Evolutionary conservation across 108 stramenopile genomes (phyloP), one percentile per base, ranked within the genome.

Genomic region (Nitzschia sp.): DNA sequence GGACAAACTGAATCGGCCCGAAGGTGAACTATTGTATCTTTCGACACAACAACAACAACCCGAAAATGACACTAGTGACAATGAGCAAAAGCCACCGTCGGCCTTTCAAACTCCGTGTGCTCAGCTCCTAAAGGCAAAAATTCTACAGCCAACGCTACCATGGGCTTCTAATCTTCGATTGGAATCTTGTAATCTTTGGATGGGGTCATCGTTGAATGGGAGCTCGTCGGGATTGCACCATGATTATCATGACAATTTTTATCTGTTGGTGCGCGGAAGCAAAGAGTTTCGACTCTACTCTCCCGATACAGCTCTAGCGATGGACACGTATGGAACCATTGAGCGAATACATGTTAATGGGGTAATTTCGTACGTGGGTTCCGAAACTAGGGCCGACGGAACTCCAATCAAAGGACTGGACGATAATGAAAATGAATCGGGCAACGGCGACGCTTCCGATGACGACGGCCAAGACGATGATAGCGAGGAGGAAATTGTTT

Each of bases 231-330:
- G 99, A 5, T 82, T 99, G 34, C 99, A 99, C 77, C 99, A 99
- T 57, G 99, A 99, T 74, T 98, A 87, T 86, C 99, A 99, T 74
- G 99, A 99, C 81, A 99, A 99, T 70, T 78, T 99, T 18, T 98
- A 98, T 82, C 59, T 96, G 13, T 60, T 98, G 3, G 55, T 97
- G 8, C 29, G 67, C 1, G 99, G 99, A 19, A 66, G 36, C 13
- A 99, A 99, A 71, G 67, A 38, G 8, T 95, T 99, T 85, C 86
- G 90, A 32, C 74, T 98, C 38, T 95, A 71, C 58, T 64, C 72
- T 31, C 95, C 95, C 2, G 51, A 54, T 21, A 78, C 85, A 36
- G 75, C 93, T 13, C 53, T 70, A 5, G 30, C 67, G 34, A 79
- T 98, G 87, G 21, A 95, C 60, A 82, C 82, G 3, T 62, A 66